Evolutionary conservation across 768 basidiomycete genomes (phyloP), one percentile per base, ranked within the genome.

Genomic region (Amanita rubescens): DNA sequence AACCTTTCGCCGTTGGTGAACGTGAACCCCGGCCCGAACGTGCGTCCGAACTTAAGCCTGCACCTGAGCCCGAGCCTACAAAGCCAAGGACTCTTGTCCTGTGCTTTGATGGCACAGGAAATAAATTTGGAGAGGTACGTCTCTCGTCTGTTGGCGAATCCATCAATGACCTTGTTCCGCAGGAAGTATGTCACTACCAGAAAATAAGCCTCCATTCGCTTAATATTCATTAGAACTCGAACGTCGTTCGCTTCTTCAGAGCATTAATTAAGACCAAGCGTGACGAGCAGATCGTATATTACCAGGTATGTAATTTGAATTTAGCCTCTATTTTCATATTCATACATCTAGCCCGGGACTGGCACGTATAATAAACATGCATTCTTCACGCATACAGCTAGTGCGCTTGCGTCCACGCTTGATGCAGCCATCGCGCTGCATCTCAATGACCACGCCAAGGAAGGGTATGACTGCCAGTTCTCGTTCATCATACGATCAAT

Each of bases 221-320:
- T 24, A 35, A 24, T 14, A 5, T 5, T 34, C 10, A 7, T n/a
- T n/a, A 51, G 50, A 51, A 51, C 14, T 51, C 50, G 10, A 51
- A 51, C 7, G 50, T 51, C 25, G 50, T 51, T 17, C 50, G 50
- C 38, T 51, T 51, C 30, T 51, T 51, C n/a, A n/a, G 50, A 17
- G 50, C 50, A 5, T 37, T 51, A 3, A 14, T 17, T n/a, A 49
- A 44, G 22, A 19, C 34, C 5, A 32, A 17, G 17, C 22, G 32
- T 2, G 6, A 32, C 10, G 22, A 51, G 0, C 49, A 51, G 39
- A 19, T 39, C 19, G 39, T 51, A 9, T 44, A 34, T 34, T 44
- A 42, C 25, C 53, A 54, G 8, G 27, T 30, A 30, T 30, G 27
- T 30, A 3, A 30, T 30, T 4, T 30, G 8, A 30, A 4, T 30